Conservation (phyloP, 257 asterid genomes). For the Catharanthus roseus region DNA sequence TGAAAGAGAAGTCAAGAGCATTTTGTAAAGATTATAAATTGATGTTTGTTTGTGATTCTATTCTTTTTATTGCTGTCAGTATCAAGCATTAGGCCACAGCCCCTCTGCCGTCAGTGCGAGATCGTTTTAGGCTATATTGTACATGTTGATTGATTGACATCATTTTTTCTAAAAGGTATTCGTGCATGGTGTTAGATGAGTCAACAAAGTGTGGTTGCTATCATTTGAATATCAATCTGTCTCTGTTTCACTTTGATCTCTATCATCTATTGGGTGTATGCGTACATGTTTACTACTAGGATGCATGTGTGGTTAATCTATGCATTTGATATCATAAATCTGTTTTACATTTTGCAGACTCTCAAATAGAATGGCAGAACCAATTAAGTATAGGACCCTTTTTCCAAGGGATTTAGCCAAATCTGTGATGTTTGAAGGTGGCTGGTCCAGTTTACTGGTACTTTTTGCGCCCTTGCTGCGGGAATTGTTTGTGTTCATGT, state of each 20-base stretch:
- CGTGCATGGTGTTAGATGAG: not conserved
- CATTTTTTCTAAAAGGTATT: not conserved
- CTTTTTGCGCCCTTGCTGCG: not conserved
- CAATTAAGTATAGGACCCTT: constrained; percentile 66
- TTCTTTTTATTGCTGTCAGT: not conserved
- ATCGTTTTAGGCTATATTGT: not conserved
- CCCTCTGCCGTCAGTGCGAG: not conserved
- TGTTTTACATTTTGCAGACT: constrained; percentile 23
- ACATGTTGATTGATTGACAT: not conserved
- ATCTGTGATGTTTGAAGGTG: constrained; percentile 75
- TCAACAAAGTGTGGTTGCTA: not conserved
- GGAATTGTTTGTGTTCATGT: not conserved
- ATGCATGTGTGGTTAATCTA: not conserved
- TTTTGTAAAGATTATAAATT: not conserved
- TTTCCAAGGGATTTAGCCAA: constrained; percentile 68
- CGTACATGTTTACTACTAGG: not conserved
- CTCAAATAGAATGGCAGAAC: constrained; percentile 43
- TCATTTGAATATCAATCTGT: not conserved
- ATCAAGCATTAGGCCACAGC: not conserved
- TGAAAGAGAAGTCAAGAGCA: not conserved
- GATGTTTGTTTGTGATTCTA: too few relatives aligned
- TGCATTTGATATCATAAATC: constrained; percentile 13
- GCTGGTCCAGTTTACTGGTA: constrained; percentile 86
- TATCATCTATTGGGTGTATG: not conserved
- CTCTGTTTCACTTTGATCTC: not conserved